Conservation (phyloP, 768 basidiomycete species). For the Agaricus subrufescens region DNA sequence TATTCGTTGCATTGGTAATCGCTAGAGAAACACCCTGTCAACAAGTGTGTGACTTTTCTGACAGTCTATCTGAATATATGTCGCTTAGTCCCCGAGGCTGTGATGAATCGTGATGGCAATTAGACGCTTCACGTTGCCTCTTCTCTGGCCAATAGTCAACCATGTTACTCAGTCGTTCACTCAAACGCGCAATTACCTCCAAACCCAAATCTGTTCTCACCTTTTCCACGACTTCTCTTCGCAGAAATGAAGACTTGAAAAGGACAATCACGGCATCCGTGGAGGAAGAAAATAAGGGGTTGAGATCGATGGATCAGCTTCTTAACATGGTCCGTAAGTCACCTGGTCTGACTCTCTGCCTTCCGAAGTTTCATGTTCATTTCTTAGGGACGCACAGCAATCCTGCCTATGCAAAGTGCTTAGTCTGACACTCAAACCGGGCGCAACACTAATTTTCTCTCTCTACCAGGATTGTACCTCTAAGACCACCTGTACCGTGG, state of each 20-base stretch:
- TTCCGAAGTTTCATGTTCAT: background rate
- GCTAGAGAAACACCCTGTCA: too few species aligned
- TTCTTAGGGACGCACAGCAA: constrained; percentile 43
- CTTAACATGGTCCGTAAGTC: constrained; percentile 54
- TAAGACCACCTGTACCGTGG: constrained; percentile 51
- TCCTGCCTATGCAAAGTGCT: constrained; percentile 48
- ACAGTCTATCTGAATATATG: too few species aligned
- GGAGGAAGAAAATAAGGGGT: constrained; percentile 52
- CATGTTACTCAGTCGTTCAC: background rate
- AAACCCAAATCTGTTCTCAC: background rate
- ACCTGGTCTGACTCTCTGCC: background rate
- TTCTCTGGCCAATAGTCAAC: background rate
- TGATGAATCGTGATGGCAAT: too few species aligned
- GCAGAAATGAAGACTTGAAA: background rate
- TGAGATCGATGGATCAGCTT: constrained; percentile 52
- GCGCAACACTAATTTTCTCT: background rate
- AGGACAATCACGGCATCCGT: constrained; percentile 21
- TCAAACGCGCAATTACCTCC: background rate
- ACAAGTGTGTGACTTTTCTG: too few species aligned
- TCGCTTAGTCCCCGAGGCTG: too few species aligned
- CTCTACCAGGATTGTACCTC: constrained; percentile 45
- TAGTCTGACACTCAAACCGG: background rate
- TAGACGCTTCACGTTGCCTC: too few species aligned
- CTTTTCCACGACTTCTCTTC: background rate
- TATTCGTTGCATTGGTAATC: too few species aligned